Evolutionary conservation across 148 eudicot species (phyloP).

Genomic region (Drosera capensis): DNA sequence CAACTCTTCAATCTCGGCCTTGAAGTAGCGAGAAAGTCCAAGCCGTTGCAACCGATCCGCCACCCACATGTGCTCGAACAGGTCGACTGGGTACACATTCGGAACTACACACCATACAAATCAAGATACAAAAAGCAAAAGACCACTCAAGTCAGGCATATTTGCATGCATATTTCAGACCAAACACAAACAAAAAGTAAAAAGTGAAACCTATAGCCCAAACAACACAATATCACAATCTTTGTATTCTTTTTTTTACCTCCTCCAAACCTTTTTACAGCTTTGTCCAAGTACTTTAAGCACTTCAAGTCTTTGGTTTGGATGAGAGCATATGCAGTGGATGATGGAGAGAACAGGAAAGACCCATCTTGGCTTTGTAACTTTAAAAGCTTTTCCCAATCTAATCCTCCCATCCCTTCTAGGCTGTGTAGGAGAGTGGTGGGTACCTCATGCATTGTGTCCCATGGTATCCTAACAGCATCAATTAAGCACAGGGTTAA

Average conservation of each 20-base stretch:
- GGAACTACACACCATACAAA: constrained; percentile 26
- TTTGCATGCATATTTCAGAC: too few species aligned
- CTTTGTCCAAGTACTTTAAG: constrained; percentile 39
- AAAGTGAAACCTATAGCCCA: not conserved
- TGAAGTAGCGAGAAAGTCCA: constrained; percentile 54
- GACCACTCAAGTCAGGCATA: not conserved
- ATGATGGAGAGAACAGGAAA: constrained; percentile 80
- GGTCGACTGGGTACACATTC: constrained; percentile 61
- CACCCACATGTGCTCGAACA: constrained; percentile 58
- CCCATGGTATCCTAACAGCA: constrained; percentile 57
- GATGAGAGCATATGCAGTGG: constrained; percentile 93
- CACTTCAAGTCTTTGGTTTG: constrained; percentile 59
- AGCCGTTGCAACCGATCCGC: constrained; percentile 56
- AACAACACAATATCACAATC: not conserved
- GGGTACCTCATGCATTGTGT: constrained; percentile 59
- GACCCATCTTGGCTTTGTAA: constrained; percentile 77
- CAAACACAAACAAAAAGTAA: not conserved
- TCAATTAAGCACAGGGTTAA: not conserved
- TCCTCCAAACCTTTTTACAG: constrained; percentile 68
- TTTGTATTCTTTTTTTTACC: constrained; percentile 32
- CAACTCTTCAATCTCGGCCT: constrained; percentile 34
- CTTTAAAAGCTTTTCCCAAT: constrained; percentile 65
- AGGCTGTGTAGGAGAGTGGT: constrained; percentile 77
- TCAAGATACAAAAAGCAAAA: not conserved
- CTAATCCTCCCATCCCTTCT: constrained; percentile 65